Evolutionary conservation across 2,329 filamentous ascomycete species (phyloP).

Genomic region (Apiospora malaysiana): DNA sequence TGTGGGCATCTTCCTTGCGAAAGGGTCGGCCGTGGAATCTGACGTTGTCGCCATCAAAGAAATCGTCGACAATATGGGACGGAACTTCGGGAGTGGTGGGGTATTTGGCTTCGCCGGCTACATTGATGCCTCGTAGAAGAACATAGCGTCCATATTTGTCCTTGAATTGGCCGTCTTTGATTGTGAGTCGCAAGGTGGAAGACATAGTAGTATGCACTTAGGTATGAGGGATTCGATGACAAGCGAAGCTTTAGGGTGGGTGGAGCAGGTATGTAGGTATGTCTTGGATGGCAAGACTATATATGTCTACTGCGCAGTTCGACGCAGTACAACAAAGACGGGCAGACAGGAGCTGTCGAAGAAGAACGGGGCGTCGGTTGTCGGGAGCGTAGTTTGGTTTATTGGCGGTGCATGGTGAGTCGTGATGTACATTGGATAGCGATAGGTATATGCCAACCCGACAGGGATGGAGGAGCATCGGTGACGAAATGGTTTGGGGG

Average conservation of each 20-base stretch:
- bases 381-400: background rate
- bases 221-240: background rate
- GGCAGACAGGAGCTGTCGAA: background rate
- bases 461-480: constrained; percentile 9
- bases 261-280: background rate
- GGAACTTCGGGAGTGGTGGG: constrained; percentile 82
- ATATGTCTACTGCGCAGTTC: background rate
- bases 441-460: background rate
- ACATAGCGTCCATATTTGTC: constrained; percentile 84
- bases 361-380: background rate
- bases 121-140: constrained; percentile 90
- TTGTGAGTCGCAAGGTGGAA: constrained; percentile 71
- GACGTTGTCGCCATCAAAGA: constrained; percentile 92
- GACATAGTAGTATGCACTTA: constrained; percentile 39
- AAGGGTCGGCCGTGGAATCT: constrained; percentile 91
- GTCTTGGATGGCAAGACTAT: no score
- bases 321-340: background rate
- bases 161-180: constrained; percentile 85
- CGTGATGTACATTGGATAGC: no score
- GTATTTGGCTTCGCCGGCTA: constrained; percentile 88
- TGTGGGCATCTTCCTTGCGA: constrained; percentile 77
- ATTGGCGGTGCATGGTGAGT: background rate
- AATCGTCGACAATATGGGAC: constrained; percentile 77
- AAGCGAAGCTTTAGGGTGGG: background rate
- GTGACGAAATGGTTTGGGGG: constrained; percentile 5